A percentile compares a stretch with the other conserved stretches of the same genome.
These are phyloP conservation scores for Teunomyces cretensis DNA, from an alignment of 805 yeast genomes.

Conservation along the genomic window DNA sequence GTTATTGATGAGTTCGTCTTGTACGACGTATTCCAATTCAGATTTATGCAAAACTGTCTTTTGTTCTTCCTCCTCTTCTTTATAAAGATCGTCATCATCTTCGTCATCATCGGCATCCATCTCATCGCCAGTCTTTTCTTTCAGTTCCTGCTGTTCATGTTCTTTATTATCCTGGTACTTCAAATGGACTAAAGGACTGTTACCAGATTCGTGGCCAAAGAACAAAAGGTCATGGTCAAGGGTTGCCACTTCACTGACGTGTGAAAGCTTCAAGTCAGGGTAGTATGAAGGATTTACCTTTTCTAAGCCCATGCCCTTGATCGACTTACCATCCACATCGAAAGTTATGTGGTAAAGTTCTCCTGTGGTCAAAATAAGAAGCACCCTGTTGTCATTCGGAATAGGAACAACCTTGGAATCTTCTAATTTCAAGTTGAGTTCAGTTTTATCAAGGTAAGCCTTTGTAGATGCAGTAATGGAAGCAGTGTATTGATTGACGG, in stretches of 20 bases:
- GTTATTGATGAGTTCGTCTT: conserved; percentile 58
- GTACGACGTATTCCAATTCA: conserved; percentile 9
- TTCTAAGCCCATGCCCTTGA: conserved; percentile 34
- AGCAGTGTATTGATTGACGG: conserved; percentile 56
- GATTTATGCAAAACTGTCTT: conserved; percentile 5
- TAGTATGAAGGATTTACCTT: conserved; percentile 24
- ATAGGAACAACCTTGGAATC: conserved; percentile 40
- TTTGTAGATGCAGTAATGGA: conserved; percentile 35
- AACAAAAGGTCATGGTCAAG: conserved; percentile 50
- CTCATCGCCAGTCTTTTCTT: conserved; percentile 4
- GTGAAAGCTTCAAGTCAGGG: conserved; percentile 34
- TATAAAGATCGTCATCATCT: conserved; percentile 45
- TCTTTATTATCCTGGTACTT: conserved; percentile 19
- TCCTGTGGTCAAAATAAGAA: conserved; percentile 33
- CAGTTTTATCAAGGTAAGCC: conserved; percentile 46
- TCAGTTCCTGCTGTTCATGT: conserved; percentile 2
- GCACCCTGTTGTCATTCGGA: conserved; percentile 35
- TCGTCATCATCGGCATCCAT: conserved; percentile 25
- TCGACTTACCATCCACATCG: conserved; percentile 43
- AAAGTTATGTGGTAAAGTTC: conserved; percentile 35
- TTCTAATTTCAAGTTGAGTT: conserved; percentile 55
- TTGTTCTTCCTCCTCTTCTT: conserved; percentile 32
- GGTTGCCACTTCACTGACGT: conserved; percentile 42
- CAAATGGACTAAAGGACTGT: conserved; percentile 52
- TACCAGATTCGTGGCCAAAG: conserved; percentile 60